These are phyloP conservation scores for Neofusicoccum sp. DNA, from an alignment of 2,329 filamentous ascomycete species.

Conservation along the genomic window DNA sequence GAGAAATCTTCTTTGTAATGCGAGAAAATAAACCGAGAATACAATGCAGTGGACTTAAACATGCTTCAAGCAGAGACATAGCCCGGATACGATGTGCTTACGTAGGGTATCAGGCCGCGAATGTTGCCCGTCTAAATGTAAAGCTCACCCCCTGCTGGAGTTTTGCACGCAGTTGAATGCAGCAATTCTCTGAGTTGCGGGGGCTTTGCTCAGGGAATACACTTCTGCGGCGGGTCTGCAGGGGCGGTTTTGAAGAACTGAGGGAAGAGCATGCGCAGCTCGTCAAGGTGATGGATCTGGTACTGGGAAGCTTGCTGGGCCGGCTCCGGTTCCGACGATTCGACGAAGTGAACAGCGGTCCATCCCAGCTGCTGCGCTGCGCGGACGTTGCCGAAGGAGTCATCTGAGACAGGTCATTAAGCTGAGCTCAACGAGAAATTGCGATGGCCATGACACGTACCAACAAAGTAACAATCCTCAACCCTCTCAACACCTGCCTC, in stretches of 20 bases:
- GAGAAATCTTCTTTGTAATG: not conserved
- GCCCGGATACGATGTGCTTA: no score
- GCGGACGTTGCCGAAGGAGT: conserved; percentile 79
- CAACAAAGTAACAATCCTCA: conserved; percentile 87
- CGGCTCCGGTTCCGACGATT: conserved; percentile 67
- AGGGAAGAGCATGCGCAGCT: conserved; percentile 74
- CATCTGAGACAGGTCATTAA: conserved; percentile 56
- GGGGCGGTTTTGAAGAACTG: conserved; percentile 70
- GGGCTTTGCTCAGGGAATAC: not conserved
- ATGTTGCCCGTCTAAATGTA: no score
- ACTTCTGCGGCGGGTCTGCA: conserved; percentile 10
- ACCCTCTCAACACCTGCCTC: conserved; percentile 70
- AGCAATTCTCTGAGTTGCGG: no score
- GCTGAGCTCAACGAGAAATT: not conserved
- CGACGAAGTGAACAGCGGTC: conserved; percentile 82
- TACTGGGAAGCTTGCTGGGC: conserved; percentile 65
- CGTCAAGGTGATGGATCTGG: conserved; percentile 72
- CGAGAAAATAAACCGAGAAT: not conserved
- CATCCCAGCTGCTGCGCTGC: conserved; percentile 78
- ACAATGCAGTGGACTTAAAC: not conserved
- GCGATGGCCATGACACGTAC: conserved; percentile 52
- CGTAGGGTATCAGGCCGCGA: no score
- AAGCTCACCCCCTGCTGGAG: no score
- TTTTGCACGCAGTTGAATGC: no score
- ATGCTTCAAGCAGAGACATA: not conserved